These are phyloP conservation scores for Blastomyces emzantsi DNA, from an alignment of 2,329 filamentous ascomycete genomes.

Conservation along the genomic window DNA sequence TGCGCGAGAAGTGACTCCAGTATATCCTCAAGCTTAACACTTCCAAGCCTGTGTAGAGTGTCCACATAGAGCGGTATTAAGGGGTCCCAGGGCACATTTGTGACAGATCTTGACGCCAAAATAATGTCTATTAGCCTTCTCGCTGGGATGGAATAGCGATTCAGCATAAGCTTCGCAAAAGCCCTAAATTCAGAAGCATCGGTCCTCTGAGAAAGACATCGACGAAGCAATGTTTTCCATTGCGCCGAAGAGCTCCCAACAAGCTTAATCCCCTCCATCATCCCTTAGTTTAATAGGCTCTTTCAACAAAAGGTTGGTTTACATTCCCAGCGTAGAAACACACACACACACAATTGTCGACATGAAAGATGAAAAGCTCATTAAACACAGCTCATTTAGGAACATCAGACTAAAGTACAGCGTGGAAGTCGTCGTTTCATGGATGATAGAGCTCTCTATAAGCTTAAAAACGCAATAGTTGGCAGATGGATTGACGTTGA, in stretches of 20 bases:
- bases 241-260: conserved; percentile 3
- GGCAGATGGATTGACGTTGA: neutral
- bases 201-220: conserved; percentile 14
- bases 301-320: neutral
- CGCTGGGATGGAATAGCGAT: conserved; percentile 26
- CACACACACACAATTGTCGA: neutral
- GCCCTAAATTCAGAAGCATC: conserved; percentile 28
- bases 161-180: conserved; percentile 28
- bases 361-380: neutral
- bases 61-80: conserved; percentile 35
- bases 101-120: conserved; percentile 26
- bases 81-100: conserved; percentile 34
- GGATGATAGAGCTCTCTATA: neutral
- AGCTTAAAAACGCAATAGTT: neutral
- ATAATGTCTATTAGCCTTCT: conserved; percentile 29
- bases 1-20: conserved; percentile 27
- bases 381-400: neutral
- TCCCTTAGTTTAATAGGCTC: neutral
- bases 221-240: conserved; percentile 14
- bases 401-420: no score
- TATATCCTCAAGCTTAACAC: conserved; percentile 28
- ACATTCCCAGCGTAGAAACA: neutral
- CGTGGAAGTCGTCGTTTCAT: neutral
- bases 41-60: conserved; percentile 27
- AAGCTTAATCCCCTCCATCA: neutral